phyloP scores from a whole-genome alignment of 2,329 filamentous ascomycete species.

The Colletotrichum sp. region DNA sequence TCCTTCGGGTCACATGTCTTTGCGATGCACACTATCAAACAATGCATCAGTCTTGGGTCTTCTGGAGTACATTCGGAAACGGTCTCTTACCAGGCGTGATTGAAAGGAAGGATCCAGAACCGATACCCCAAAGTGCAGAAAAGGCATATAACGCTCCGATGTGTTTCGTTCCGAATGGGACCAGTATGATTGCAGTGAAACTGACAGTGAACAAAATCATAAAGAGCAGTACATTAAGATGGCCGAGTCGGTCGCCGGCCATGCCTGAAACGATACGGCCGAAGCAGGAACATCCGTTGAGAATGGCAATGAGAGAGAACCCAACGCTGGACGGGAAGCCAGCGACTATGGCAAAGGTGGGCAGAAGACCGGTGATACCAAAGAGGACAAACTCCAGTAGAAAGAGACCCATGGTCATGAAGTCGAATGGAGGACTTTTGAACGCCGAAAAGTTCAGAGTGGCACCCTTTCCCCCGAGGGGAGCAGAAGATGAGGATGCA shows the following conservation, averaged over 20 bases:
- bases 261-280: constrained; percentile 49
- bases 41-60: not conserved
- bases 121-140: constrained; percentile 52
- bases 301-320: constrained; percentile 47
- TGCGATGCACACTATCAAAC: constrained; percentile 44
- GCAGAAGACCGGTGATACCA: constrained; percentile 49
- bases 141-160: constrained; percentile 47
- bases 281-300: constrained; percentile 46
- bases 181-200: constrained; percentile 45
- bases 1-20: constrained; percentile 51
- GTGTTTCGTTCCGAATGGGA: constrained; percentile 47
- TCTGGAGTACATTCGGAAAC: accelerated
- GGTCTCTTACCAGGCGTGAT: constrained; percentile 34
- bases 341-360: constrained; percentile 45
- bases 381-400: constrained; percentile 54
- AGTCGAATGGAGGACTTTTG: constrained; percentile 41
- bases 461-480: not conserved
- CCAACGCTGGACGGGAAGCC: constrained; percentile 41
- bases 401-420: constrained; percentile 47
- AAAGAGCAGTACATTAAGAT: constrained; percentile 48
- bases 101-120: constrained; percentile 50
- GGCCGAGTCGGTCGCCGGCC: constrained; percentile 44
- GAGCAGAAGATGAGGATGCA: not conserved
- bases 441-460: constrained; percentile 45
- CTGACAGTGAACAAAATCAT: constrained; percentile 40